These are phyloP conservation scores for Phlebiopsis flavidoalba DNA, from an alignment of 768 basidiomycete species.

Conservation along the genomic window DNA sequence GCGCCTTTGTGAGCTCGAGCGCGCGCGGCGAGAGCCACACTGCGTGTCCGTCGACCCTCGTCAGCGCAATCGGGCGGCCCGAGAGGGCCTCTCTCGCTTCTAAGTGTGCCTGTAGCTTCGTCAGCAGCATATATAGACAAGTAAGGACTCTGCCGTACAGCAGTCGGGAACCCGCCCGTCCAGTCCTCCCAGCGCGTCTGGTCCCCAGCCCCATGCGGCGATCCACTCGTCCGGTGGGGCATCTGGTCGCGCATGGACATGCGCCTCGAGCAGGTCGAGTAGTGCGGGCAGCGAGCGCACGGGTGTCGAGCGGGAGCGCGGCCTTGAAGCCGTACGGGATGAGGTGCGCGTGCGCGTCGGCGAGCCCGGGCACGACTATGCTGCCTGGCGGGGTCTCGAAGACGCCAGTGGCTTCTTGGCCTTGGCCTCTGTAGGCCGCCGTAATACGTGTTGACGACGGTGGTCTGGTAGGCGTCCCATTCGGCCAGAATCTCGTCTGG, in stretches of 20 bases:
- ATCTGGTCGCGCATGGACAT: slow-evolving; percentile 55
- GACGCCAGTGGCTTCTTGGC: slow-evolving; percentile 22
- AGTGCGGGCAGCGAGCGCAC: slow-evolving; percentile 60
- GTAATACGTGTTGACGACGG: slow-evolving; percentile 22
- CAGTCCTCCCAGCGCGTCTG: slow-evolving; percentile 69
- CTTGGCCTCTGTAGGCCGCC: slow-evolving; percentile 21
- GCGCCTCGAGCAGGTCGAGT: slow-evolving; percentile 50
- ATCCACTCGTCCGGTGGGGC: slow-evolving; percentile 64
- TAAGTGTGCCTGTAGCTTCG: slow-evolving; percentile 54
- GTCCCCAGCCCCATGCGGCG: slow-evolving; percentile 89
- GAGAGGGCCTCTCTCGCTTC: slow-evolving; percentile 62
- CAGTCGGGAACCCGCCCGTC: slow-evolving; percentile 57
- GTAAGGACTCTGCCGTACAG: slow-evolving; percentile 37
- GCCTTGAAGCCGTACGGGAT: slow-evolving; percentile 68
- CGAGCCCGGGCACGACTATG: slow-evolving; percentile 66
- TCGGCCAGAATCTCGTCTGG: slow-evolving; percentile 16
- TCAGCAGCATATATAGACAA: background rate
- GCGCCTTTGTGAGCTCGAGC: slow-evolving; percentile 49
- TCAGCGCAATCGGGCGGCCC: slow-evolving; percentile 67
- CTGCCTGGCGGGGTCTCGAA: slow-evolving; percentile 25
- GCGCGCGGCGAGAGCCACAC: slow-evolving; percentile 80
- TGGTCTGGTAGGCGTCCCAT: slow-evolving; percentile 24
- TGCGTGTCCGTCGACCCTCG: slow-evolving; percentile 80
- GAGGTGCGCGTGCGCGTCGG: slow-evolving; percentile 81
- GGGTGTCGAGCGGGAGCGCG: slow-evolving; percentile 58